Percentiles rank a stretch among this genome's conserved stretches.
Conservation (phyloP, 345 rosid species). For the Camelina hispida region DNA sequence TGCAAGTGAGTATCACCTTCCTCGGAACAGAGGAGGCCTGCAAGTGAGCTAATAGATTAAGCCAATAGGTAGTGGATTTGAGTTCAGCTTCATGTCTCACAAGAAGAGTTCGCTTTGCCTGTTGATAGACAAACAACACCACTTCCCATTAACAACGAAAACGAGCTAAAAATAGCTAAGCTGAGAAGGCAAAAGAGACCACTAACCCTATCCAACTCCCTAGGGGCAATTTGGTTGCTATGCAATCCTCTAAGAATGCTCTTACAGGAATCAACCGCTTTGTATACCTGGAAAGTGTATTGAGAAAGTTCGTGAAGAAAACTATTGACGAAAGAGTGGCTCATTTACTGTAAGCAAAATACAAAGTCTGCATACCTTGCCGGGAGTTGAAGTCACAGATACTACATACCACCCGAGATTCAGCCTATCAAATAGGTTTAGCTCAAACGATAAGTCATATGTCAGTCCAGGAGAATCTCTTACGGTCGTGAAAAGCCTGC, state of each 20-base stretch:
- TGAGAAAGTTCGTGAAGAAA: slow-evolving; percentile 40
- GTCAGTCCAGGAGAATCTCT: slow-evolving; percentile 98
- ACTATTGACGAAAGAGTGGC: slow-evolving; percentile 1
- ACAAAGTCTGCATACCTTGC: slow-evolving; percentile 73
- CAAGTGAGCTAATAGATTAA: slow-evolving; percentile 92
- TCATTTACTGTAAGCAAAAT: slow-evolving; percentile 21
- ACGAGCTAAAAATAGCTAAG: slow-evolving; percentile 3
- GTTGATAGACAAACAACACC: slow-evolving; percentile 32
- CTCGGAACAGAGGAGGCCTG: slow-evolving; percentile 95
- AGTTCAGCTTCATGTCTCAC: slow-evolving; percentile 99
- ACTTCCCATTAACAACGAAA: slow-evolving; percentile 9
- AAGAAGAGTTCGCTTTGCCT: slow-evolving; percentile 95
- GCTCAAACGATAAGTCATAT: slow-evolving; percentile 97
- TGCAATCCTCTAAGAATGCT: slow-evolving; percentile 91
- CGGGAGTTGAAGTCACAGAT: slow-evolving; percentile 97
- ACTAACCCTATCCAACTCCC: slow-evolving; percentile 98
- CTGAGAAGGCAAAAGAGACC: slow-evolving; percentile 11
- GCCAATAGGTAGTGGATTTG: slow-evolving; percentile 99
- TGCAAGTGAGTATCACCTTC: slow-evolving; percentile 58
- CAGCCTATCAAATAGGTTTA: slow-evolving; percentile 92
- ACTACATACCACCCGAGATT: slow-evolving; percentile 99
- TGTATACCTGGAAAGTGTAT: slow-evolving; percentile 64
- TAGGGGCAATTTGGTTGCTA: slow-evolving; percentile 75
- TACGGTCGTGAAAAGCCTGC: slow-evolving; percentile 98
- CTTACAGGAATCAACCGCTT: slow-evolving; percentile 99